Evolutionary conservation across 2,329 filamentous ascomycete species (phyloP), one percentile per base, ranked within the genome.

Genomic region (Fonsecaea nubica): DNA sequence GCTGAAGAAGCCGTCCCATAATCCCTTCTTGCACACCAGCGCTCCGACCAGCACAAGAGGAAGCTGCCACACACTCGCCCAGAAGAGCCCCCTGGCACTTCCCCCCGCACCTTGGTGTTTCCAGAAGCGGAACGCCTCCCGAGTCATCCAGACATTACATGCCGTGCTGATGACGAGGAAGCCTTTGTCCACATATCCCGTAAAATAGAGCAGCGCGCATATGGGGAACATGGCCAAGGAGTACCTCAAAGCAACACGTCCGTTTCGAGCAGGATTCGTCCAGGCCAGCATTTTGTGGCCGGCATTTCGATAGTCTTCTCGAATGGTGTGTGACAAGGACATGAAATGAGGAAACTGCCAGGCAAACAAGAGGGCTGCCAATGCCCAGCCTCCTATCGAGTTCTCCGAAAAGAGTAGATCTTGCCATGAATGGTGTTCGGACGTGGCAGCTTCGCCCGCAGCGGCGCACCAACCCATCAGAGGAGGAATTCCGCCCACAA

Each of bases 321-420:
- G 86, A 67, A 98, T 96, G 3, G 87, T 84, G 87, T 94, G 96
- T 55, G 91, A 93, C 25, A 99, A 84, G 0, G 93, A 90, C 85
- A 97, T 98, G 82, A 99, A 99, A 80, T 99, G 95, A 2, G 95
- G 93, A 76, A 99, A 98, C 76, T 99, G 94, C 95, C 95, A 99
- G 12, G 93, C 90, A 72, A 97, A 96, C 4, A 99, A 83, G 6
- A 98, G 81, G 0, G 85, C 88, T 0, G 92, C 94, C 13, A 97
- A 82, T 0, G 98, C 81, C 95, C 95, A 99, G 3, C 94, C 95
- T 4, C 95, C 95, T 10, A 88, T 80, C 32, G 83, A 85, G 77
- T 87, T 74, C 77, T 89, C 76, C 74, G 91, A 89, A 64, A 96
- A 86, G 0, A 96, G 82, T 45, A 96, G 85, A 75, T 95, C 92